A percentile compares a stretch with the other conserved stretches of the same genome.
These are phyloP conservation scores for Rhizopus delemar DNA, from an alignment of 371 early-diverging fungal genomes.

Conservation along the genomic window DNA sequence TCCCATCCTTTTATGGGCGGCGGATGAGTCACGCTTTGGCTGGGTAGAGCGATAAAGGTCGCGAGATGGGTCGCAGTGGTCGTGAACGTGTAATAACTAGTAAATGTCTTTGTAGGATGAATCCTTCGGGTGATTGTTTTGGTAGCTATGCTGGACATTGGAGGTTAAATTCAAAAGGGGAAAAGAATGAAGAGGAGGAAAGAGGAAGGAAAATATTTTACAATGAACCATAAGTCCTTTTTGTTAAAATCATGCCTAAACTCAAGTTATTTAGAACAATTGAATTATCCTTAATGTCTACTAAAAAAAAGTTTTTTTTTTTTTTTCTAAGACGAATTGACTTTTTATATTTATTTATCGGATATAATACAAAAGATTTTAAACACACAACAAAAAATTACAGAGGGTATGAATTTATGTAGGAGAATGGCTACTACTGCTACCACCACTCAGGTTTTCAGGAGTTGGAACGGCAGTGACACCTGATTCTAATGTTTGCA, in stretches of 20 bases:
- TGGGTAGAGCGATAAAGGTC: neutral
- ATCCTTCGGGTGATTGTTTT: slow-evolving; percentile 3
- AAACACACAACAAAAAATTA: neutral
- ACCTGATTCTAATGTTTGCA: slow-evolving; percentile 1
- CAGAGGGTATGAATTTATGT: neutral
- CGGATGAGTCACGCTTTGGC: neutral
- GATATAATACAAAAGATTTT: neutral
- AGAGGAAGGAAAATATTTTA: slow-evolving; percentile 3
- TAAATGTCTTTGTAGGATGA: neutral
- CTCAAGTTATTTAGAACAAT: slow-evolving; percentile 5
- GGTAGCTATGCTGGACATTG: neutral
- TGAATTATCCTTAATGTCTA: neutral
- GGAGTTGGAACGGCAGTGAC: neutral
- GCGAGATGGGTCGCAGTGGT: neutral
- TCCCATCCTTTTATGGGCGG: slow-evolving; percentile 3
- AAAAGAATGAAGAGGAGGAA: neutral
- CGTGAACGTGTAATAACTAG: neutral
- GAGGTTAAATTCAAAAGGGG: neutral
- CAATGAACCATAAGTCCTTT: slow-evolving; percentile 5
- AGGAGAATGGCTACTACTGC: neutral
- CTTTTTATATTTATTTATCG: no score
- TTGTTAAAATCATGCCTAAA: slow-evolving; percentile 5
- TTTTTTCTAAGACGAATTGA: no score
- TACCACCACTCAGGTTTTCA: neutral
- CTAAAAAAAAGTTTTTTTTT: no score